Evolutionary conservation across 331 rosid genomes (phyloP), one percentile per base, ranked within the genome.

Genomic region (Malus hybrid): DNA sequence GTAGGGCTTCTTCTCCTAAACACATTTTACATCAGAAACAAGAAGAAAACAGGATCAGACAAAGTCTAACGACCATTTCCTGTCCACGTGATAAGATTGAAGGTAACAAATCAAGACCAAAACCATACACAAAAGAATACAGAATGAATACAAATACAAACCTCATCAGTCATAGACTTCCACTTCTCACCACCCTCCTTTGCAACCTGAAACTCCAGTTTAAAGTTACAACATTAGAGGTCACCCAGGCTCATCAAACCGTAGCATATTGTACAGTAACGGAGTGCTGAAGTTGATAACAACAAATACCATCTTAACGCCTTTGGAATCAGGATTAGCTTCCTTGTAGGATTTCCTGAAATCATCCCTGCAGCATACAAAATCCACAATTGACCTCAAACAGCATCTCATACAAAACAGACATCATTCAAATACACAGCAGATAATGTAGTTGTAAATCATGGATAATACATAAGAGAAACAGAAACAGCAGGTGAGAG

Each of bases 181-280:
- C 97, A 92, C 82, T 84, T 90, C 83, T 85, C 97, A 65, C 97
- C 99, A 60, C 86, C 96, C 74, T 90, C 92, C 71, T 83, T 95
- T 12, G 86, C 85, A 80, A 89, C 97, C 97, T 91, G 65, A 5
- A 73, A 1, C 2, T 24, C 74, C 22, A 69, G 6, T 19, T 19
- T 5, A 4, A n/a, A 32, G 19, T n/a, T 19, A 19, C 7, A n/a
- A 10, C 14, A 29, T 59, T 9, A 44, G 10, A 22, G 15, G 13
- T 59, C 8, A 6, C 56, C 2, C 27, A 46, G 9, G 9, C 27
- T 54, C 31, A 70, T 36, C 32, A 12, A 56, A 69, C 1, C 10
- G 7, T 20, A 46, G 19, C 33, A 64, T 31, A 27, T 9, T 14
- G 10, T 16, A 32, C 55, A 61, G 1, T 16, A 27, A 20, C 3